Evolutionary conservation across 441 rosid species (phyloP), one percentile per base, ranked within the genome.

Genomic region (Euphorbia schlechtendalii): DNA sequence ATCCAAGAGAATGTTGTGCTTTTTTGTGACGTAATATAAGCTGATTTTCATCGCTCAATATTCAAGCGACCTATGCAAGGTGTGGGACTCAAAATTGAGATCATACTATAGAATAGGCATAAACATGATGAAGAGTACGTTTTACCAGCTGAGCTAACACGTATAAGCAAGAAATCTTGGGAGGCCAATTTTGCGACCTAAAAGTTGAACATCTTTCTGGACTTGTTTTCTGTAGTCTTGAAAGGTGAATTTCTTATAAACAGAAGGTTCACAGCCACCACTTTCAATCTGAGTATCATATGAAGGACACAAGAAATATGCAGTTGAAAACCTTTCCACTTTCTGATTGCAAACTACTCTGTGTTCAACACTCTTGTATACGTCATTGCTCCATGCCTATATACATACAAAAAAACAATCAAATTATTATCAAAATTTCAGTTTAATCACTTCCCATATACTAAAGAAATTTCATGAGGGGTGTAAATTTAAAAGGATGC

Each of bases 311-410:
- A 90, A 63, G 81, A 90, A 93, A 79, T 88, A 93, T 12, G 99
- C 99, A 2, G 87, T 83, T 0, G 99, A 90, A 43, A 82, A 89
- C 64, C 99, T 89, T 59, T 86, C 96, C 63, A 61, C 77, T 2
- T 43, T 45, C 5, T 88, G 92, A 72, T 90, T 89, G 11, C 93
- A 73, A 67, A 86, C 81, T 6, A 90, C 99, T 1, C 95, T 77
- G 13, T 93, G 99, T 57, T 83, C 66, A 43, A 93, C 96, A 59
- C 99, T 93, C 79, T 78, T 90, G 53, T 93, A 93, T 15, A 76
- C 84, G 24, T 66, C 87, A 43, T 87, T 90, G 82, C 99, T 93
- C 96, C 99, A 87, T 1, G 96, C 99, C 98, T 92, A 71, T 32
- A 71, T 34, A 45, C 3, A n/a, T 9, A 55, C 10, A 0, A 8